These are phyloP conservation scores for Starmerella bacillaris DNA, from an alignment of 805 yeast species.

Conservation along the genomic window DNA sequence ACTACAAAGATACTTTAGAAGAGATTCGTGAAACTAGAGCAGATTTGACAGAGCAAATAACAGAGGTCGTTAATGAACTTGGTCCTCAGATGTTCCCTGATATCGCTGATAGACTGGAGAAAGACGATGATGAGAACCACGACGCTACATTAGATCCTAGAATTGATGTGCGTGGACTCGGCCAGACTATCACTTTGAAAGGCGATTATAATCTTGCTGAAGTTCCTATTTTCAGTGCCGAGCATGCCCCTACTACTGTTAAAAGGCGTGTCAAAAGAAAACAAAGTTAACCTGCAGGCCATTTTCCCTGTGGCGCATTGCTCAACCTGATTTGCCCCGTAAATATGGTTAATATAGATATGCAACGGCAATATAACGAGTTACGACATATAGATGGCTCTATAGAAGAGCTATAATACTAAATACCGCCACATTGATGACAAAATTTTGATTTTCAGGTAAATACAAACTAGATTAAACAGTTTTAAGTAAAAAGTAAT, in stretches of 20 bases:
- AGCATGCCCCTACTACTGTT: constrained; percentile 10
- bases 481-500: no score
- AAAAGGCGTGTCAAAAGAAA: no score
- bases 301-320: no score
- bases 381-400: no score
- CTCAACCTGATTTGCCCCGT: no score
- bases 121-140: constrained; percentile 11
- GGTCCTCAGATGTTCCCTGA: constrained; percentile 83
- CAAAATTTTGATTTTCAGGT: no score
- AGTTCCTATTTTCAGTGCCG: constrained; percentile 16
- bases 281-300: no score
- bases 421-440: no score
- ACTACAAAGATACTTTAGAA: constrained; percentile 25
- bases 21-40: constrained; percentile 44
- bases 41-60: constrained; percentile 51
- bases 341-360: no score
- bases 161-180: constrained; percentile 14
- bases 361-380: no score
- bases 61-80: constrained; percentile 56
- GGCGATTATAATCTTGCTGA: constrained; percentile 17
- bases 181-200: constrained; percentile 10
- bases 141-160: constrained; percentile 13
- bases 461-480: no score
- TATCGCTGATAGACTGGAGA: constrained; percentile 28
- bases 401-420: no score